Evolutionary conservation across 1,284 basidiomycete genomes (phyloP).

Genomic region (Tetrapyrgos nigripes): DNA sequence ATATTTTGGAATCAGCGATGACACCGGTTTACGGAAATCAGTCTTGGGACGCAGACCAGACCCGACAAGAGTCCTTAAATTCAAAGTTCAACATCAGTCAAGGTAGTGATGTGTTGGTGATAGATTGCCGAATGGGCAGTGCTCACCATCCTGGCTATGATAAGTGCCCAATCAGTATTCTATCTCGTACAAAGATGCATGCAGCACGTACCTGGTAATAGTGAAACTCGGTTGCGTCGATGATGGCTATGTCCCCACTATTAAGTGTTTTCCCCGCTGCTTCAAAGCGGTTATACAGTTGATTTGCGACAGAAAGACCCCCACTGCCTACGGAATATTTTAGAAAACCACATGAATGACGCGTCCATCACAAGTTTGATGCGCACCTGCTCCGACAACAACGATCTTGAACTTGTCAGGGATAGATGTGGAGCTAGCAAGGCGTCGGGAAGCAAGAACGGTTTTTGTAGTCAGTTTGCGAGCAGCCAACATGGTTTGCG

Average conservation of each 20-base stretch:
- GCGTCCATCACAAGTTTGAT: not conserved
- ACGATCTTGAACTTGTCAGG: conserved; percentile 59
- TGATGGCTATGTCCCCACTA: conserved; percentile 81
- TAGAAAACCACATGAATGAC: conserved; percentile 5
- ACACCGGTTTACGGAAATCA: conserved; percentile 72
- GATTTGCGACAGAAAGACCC: conserved; percentile 81
- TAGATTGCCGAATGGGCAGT: not conserved
- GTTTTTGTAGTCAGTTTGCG: conserved; percentile 1
- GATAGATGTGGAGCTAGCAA: conserved; percentile 44
- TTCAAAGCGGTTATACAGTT: conserved; percentile 81
- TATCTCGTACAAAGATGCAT: conserved; percentile 9
- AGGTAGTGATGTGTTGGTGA: not conserved
- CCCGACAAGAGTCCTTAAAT: conserved; percentile 87
- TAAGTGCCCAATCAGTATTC: conserved; percentile 32
- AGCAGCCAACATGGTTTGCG: conserved; percentile 14
- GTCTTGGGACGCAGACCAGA: conserved; percentile 80
- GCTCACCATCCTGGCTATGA: conserved; percentile 82
- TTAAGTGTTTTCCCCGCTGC: conserved; percentile 71
- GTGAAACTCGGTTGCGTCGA: conserved; percentile 81
- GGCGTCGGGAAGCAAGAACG: conserved; percentile 24
- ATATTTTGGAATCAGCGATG: conserved; percentile 75
- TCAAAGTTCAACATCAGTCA: not conserved
- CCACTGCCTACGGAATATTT: conserved; percentile 66
- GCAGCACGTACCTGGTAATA: conserved; percentile 70
- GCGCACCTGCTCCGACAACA: conserved; percentile 70